Evolutionary conservation across 1,284 basidiomycete genomes (phyloP).

Genomic region (Boletus mariae): DNA sequence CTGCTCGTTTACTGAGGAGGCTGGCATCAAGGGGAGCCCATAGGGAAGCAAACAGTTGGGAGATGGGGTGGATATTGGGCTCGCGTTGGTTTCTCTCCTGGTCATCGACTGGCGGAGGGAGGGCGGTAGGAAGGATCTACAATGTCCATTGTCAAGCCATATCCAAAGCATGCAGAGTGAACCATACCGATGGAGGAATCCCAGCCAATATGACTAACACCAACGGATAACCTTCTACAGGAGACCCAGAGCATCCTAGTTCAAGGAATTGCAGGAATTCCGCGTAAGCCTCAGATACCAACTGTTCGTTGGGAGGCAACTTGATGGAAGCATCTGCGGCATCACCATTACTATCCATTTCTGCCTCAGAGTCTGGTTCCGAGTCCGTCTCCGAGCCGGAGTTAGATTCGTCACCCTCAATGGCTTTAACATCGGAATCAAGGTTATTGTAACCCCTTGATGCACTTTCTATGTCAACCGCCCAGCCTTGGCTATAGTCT

Average conservation of each 20-base stretch:
- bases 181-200: slow-evolving; percentile 46
- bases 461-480: slow-evolving; percentile 36
- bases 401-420: slow-evolving; percentile 11
- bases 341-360: slow-evolving; percentile 27
- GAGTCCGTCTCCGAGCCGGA: slow-evolving; percentile 25
- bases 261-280: slow-evolving; percentile 75
- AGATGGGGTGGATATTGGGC: slow-evolving; percentile 27
- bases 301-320: slow-evolving; percentile 10
- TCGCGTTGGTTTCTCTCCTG: background rate
- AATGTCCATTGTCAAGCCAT: background rate
- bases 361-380: slow-evolving; percentile 25
- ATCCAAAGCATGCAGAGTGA: background rate
- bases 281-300: slow-evolving; percentile 49
- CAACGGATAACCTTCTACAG: slow-evolving; percentile 72
- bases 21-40: slow-evolving; percentile 74
- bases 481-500: slow-evolving; percentile 69
- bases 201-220: slow-evolving; percentile 78
- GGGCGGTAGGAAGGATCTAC: slow-evolving; percentile 25
- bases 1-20: slow-evolving; percentile 43
- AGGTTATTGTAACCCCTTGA: slow-evolving; percentile 15
- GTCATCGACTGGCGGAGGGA: slow-evolving; percentile 25
- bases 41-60: slow-evolving; percentile 65
- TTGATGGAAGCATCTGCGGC: slow-evolving; percentile 26
- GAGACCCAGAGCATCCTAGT: slow-evolving; percentile 72
- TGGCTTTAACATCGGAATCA: slow-evolving; percentile 3